These are phyloP conservation scores for Cutaneotrichosporon sp. DNA, from an alignment of 1,284 basidiomycete species.

Conservation along the genomic window DNA sequence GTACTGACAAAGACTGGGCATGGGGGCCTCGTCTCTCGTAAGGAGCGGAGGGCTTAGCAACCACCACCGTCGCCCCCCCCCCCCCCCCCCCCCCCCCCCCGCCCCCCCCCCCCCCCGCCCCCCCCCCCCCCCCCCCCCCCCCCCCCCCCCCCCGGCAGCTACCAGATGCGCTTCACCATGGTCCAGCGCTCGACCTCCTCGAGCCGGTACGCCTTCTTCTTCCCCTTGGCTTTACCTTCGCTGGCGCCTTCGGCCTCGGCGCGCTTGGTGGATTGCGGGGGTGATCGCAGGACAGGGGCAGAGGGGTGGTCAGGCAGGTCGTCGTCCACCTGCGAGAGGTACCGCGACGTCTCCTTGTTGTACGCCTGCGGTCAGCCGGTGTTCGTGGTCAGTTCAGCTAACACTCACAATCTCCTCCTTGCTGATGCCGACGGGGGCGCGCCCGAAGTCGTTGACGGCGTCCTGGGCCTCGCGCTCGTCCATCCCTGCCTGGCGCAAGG, in stretches of 20 bases:
- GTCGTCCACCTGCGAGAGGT: slow-evolving; percentile 69
- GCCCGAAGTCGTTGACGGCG: slow-evolving; percentile 80
- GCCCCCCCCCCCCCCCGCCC: too few species aligned
- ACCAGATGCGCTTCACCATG: slow-evolving; percentile 94
- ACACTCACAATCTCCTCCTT: slow-evolving; percentile 72
- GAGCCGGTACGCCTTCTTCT: slow-evolving; percentile 64
- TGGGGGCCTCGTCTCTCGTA: too few species aligned
- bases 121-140: too few species aligned
- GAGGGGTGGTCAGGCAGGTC: slow-evolving; percentile 61
- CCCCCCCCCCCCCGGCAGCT: too few species aligned
- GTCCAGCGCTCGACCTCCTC: slow-evolving; percentile 89
- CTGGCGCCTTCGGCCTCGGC: slow-evolving; percentile 60
- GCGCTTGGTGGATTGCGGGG: background rate
- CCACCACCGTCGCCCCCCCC: too few species aligned
- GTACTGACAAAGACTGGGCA: too few species aligned
- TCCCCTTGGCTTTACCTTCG: slow-evolving; percentile 42
- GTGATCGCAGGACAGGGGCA: slow-evolving; percentile 1
- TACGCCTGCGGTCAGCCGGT: slow-evolving; percentile 63
- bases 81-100: too few species aligned
- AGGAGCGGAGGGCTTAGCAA: too few species aligned
- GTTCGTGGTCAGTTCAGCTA: too few species aligned
- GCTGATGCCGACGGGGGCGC: slow-evolving; percentile 83
- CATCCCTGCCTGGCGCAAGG: slow-evolving; percentile 71
- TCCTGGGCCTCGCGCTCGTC: slow-evolving; percentile 67
- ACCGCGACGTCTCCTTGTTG: slow-evolving; percentile 71